Evolutionary conservation across 306 rosid species (phyloP), one percentile per base, ranked within the genome.

Genomic region (Corylus avellana): DNA sequence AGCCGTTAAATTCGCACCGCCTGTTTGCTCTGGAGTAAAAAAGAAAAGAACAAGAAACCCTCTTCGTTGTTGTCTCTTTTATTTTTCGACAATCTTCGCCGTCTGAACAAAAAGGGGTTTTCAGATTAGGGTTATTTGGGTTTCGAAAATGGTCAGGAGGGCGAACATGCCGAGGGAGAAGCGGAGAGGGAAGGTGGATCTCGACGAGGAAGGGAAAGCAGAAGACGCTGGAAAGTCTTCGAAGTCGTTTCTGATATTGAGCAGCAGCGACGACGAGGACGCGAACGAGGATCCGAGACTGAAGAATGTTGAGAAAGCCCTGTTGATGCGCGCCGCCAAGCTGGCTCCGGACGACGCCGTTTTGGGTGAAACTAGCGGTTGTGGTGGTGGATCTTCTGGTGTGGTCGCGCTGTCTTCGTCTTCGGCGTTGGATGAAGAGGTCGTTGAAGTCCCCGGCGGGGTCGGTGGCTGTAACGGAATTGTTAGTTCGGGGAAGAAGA

Each of bases 281-380:
- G 97, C 94, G 12, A 92, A 90, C 84, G 89, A 90, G 75, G 98
- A 94, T 88, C 84, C 89, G 51, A 92, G 87, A 77, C 86, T 94
- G 63, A 84, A 89, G 75, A 88, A 89, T 55, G 88, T 90, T 4
- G 88, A 90, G 82, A 94, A 90, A 69, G 82, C 97, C 4, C 20
- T 85, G 64, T 71, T 78, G 73, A 80, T 77, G 82, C 96, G 97
- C 7, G 81, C 83, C 4, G 83, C 84, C 8, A 88, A 79, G 71
- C 55, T 74, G 48, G 59, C 81, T 7, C 16, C 78, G 0, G 85
- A 85, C 63, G 79, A 59, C 32, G 61, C 2, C 12, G 64, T 74
- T 53, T 46, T 42, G 1, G 71, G 8, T 20, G 76, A 56, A 42
- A 46, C 61, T 47, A 11, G 29, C 62, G 18, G 57, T 4, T 2